Conservation (phyloP, 768 basidiomycete genomes). For the Suillus subalutaceus region DNA sequence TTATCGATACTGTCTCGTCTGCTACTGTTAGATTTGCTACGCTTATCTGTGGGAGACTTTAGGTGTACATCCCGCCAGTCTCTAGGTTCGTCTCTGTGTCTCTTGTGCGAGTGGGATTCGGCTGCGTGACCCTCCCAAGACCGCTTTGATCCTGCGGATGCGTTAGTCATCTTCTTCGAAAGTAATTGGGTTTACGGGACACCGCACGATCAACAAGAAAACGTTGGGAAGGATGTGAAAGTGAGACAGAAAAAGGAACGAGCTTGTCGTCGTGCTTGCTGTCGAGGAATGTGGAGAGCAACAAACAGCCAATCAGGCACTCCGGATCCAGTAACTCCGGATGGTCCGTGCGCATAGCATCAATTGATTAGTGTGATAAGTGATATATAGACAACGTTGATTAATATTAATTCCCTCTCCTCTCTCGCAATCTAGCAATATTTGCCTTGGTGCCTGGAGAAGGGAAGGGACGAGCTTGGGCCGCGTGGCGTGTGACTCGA, state of each 20-base stretch:
- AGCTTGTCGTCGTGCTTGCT: constrained; percentile 10
- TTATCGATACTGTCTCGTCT: constrained; percentile 43
- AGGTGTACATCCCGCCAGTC: constrained; percentile 76
- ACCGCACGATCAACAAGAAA: constrained; percentile 73
- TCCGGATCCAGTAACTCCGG: constrained; percentile 9
- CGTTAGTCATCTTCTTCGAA: constrained; percentile 68
- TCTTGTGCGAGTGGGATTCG: constrained; percentile 48
- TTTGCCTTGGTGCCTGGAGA: constrained; percentile 1
- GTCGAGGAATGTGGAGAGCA: constrained; percentile 4
- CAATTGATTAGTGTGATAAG: background rate
- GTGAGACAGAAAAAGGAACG: constrained; percentile 1
- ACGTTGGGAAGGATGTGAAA: constrained; percentile 13
- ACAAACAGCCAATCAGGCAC: constrained; percentile 3
- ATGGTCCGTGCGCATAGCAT: constrained; percentile 21
- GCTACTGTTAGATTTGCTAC: constrained; percentile 25
- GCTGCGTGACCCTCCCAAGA: constrained; percentile 62
- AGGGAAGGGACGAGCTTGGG: background rate
- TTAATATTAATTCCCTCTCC: background rate
- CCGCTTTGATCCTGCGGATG: constrained; percentile 83
- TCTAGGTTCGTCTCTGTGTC: constrained; percentile 55
- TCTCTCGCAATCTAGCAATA: background rate
- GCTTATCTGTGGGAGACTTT: constrained; percentile 35
- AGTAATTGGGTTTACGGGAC: constrained; percentile 67
- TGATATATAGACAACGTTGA: background rate
- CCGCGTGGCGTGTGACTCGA: background rate